These are phyloP conservation scores for Nematodospora valgi DNA, from an alignment of 805 yeast genomes.

Conservation along the genomic window DNA sequence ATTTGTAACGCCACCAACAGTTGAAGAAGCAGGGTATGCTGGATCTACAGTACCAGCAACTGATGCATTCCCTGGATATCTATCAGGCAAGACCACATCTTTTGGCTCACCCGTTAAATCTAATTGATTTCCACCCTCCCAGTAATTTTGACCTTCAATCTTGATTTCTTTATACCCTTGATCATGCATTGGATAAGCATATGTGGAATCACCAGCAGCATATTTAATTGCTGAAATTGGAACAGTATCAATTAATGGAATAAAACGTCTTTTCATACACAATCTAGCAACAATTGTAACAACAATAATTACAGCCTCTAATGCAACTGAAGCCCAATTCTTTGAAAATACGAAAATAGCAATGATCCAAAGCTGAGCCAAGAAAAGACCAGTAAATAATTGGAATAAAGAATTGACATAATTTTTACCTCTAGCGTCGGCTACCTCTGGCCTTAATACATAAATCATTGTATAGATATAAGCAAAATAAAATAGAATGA, in stretches of 20 bases:
- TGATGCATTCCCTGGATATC: slow-evolving; percentile 5
- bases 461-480: slow-evolving; percentile 60
- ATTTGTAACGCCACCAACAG: slow-evolving; percentile 1
- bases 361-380: slow-evolving; percentile 65
- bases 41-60: background rate
- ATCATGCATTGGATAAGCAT: slow-evolving; percentile 58
- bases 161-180: slow-evolving; percentile 61
- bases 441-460: slow-evolving; percentile 53
- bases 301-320: slow-evolving; percentile 60
- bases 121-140: slow-evolving; percentile 44
- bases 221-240: slow-evolving; percentile 62
- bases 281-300: slow-evolving; percentile 59
- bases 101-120: slow-evolving; percentile 19
- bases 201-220: slow-evolving; percentile 41
- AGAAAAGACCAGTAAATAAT: slow-evolving; percentile 65
- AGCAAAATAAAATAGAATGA: slow-evolving; percentile 57
- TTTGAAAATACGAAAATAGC: slow-evolving; percentile 75
- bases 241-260: slow-evolving; percentile 63
- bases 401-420: slow-evolving; percentile 73
- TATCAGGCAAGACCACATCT: slow-evolving; percentile 3
- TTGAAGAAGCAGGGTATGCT: background rate
- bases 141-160: slow-evolving; percentile 46
- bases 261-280: slow-evolving; percentile 54
- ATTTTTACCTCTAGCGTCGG: slow-evolving; percentile 68
- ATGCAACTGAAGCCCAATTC: slow-evolving; percentile 73